phyloP scores from a whole-genome alignment of 1,284 basidiomycete species.

The Apiotrichum laibachii region DNA sequence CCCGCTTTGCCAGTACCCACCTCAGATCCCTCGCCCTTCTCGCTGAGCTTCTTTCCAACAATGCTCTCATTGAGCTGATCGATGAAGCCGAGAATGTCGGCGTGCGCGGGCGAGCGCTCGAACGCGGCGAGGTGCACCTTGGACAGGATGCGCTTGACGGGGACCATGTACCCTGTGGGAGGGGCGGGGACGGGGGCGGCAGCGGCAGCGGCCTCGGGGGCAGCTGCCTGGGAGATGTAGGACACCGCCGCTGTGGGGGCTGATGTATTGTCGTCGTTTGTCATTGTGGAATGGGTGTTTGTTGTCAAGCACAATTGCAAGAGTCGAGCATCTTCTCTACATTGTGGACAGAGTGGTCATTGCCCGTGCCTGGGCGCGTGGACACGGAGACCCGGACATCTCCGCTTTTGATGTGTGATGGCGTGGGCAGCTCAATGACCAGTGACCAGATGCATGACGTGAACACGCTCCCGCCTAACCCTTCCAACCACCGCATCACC shows the following conservation, averaged over 20 bases:
- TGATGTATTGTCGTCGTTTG: not conserved
- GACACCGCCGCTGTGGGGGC: not conserved
- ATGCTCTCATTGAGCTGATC: constrained; percentile 73
- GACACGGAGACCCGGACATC: no score
- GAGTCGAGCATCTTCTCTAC: no score
- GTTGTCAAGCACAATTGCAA: not conserved
- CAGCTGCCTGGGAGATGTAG: not conserved
- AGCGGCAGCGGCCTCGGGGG: not conserved
- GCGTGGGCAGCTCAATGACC: no score
- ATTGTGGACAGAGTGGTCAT: no score
- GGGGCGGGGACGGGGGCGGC: not conserved
- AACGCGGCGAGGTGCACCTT: constrained; percentile 79
- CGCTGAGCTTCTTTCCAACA: constrained; percentile 71
- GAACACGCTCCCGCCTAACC: not conserved
- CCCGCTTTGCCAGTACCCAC: constrained; percentile 51
- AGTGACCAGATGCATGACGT: not conserved
- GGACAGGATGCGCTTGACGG: constrained; percentile 73
- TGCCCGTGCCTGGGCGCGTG: no score
- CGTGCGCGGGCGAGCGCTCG: constrained; percentile 69
- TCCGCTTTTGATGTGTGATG: no score
- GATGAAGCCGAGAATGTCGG: constrained; percentile 69
- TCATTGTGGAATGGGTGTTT: not conserved
- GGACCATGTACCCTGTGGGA: constrained; percentile 30
- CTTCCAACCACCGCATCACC: no score
- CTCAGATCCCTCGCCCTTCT: constrained; percentile 59